Base-by-base conservation (phyloP, 1,284 basidiomycete species). In the Boletus sp. region DNA sequence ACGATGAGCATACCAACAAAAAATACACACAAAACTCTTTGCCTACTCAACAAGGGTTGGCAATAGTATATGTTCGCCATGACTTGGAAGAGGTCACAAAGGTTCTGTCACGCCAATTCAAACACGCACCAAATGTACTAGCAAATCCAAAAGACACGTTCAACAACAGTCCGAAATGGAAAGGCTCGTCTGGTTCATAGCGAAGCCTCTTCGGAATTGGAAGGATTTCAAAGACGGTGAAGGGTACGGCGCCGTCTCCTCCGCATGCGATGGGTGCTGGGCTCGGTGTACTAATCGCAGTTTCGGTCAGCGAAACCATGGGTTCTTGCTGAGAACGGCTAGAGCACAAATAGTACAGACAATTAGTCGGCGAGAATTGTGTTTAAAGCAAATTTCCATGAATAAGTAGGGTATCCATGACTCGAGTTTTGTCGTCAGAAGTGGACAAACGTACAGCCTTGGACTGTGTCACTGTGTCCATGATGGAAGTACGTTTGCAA, bases 1-100 rank as follows among this genome's bases (percentile, higher is more conserved):
- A 7, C 9, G 16, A 29, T 45, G 2, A 61, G 41, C 14, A 43
- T 40, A 23, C 12, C 13, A 29, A 23, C 8, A 30, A 35, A 39
- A 5, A 14, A 3, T n/a, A 17, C 36, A 4, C 12, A 32, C 4
- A 14, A 20, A 12, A 23, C 46, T 5, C 2, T 27, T 36, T 5
- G 58, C 77, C 43, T 63, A 77, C 86, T 82, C 13, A 88, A 66
- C 50, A 88, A 64, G 0, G 86, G 85, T 64, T 85, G 86, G 50
- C 81, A 81, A 54, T 88, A 88, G 58, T 86, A 88, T 41, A 88
- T 59, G 53, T 88, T 88, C 16, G 77, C 74, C 22, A 78, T 78
- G 37, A 66, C 79, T 81, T 19, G 13, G 5, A 29, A 29, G 27
- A 23, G 14, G 13, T 60, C 7, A 62, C 16, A 12, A 32, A 33